Base-by-base conservation (phyloP, 202 grass and related monocot species). In the Elaeis oleifera region DNA sequence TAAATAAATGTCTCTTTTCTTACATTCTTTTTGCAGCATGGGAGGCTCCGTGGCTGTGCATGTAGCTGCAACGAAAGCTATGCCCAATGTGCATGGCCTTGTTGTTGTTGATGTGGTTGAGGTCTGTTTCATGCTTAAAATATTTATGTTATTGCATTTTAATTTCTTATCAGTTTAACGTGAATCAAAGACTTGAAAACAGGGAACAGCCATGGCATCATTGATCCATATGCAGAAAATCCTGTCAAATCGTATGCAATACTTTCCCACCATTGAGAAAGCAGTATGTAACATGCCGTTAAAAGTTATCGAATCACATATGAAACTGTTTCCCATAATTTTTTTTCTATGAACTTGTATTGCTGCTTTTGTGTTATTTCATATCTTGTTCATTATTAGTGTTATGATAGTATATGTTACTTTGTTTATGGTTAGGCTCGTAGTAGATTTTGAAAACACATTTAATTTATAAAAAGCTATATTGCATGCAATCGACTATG, bases 211-310 rank as follows among this genome's bases (percentile, higher is more conserved):
- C 66, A 82, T 92, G 72, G 88, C 88, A 60, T 99, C 94, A 54
- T 65, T 99, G 74, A 17, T 92, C 66, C 94, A 99, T 75, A 99
- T 99, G 94, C 94, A 92, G 75, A 99, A 99, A 68, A 82, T 99
- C 54, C 79, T 99, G 61, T 73, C 80, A 61, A 92, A 74, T 74
- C 79, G 88, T 51, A 80, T 81, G 53, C 88, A 92, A 0, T 77
- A 99, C 69, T 99, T 92, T 59, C 63, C 85, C 25, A 79, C 69
- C 60, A 68, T 86, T 67, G 94, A 92, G 71, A 99, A 89, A 84
- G 94, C 85, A 72, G 94, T 99, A 99, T 61, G 84, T 73, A 61
- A 7, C 71, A 60, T 65, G 54, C 0, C 1, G 51, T 27, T 27
- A 27, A 27, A 27, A 27, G 26, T 27, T 27, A 27, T 27, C 26